A percentile compares a stretch with the other conserved stretches of the same genome.
phyloP scores from a whole-genome alignment of 331 rosid genomes.

The Prunus yedoensis region DNA sequence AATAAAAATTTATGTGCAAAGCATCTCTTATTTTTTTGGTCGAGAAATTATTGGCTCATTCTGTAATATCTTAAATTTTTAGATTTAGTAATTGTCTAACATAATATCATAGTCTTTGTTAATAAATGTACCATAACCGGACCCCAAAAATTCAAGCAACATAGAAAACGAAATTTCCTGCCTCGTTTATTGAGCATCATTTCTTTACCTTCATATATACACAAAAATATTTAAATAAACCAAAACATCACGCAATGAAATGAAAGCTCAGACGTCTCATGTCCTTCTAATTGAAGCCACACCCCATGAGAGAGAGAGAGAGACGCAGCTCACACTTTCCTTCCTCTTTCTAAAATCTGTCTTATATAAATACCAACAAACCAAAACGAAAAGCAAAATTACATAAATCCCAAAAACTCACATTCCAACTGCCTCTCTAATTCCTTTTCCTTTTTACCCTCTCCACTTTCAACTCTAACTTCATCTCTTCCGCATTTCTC shows the following conservation, averaged over 20 bases:
- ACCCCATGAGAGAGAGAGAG: too few species aligned
- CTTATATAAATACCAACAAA: neutral
- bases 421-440: neutral
- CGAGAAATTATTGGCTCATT: too few species aligned
- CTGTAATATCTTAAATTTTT: too few species aligned
- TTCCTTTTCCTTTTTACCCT: neutral
- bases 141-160: too few species aligned
- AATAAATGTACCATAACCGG: too few species aligned
- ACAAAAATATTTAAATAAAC: neutral
- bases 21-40: too few species aligned
- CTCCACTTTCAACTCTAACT: neutral
- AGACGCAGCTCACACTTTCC: neutral
- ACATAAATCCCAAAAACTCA: neutral
- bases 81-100: too few species aligned
- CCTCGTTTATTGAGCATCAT: too few species aligned
- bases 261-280: neutral
- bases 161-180: too few species aligned
- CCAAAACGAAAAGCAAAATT: neutral
- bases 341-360: neutral
- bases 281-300: neutral
- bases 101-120: too few species aligned
- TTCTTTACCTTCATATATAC: too few species aligned
- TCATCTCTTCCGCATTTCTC: neutral
- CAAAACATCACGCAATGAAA: neutral
- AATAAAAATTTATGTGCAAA: too few species aligned